Conservation (phyloP, 1,284 basidiomycete genomes). For the Ceratobasidium sp. region DNA sequence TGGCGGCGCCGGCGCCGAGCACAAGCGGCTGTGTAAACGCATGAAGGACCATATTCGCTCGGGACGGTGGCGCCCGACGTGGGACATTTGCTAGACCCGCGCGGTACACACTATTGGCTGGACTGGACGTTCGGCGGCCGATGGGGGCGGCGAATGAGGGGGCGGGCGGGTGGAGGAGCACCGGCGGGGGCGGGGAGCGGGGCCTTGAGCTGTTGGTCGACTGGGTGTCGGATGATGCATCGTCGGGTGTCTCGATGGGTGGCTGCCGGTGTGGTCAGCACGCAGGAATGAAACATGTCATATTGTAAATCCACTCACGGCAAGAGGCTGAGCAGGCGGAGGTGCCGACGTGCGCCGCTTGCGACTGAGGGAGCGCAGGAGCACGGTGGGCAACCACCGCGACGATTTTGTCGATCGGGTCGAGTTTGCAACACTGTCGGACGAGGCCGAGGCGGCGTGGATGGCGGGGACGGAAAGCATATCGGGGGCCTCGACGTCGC, state of each 20-base stretch:
- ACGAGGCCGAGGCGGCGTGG: slow-evolving; percentile 12
- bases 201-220: slow-evolving; percentile 33
- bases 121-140: slow-evolving; percentile 26
- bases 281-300: not conserved
- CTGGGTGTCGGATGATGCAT: slow-evolving; percentile 25
- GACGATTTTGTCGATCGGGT: slow-evolving; percentile 11
- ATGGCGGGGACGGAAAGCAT: slow-evolving; percentile 18
- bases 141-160: slow-evolving; percentile 7
- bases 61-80: slow-evolving; percentile 28
- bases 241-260: slow-evolving; percentile 10
- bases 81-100: slow-evolving; percentile 24
- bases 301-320: not conserved
- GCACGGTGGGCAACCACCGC: slow-evolving; percentile 25
- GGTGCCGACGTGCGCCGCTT: slow-evolving; percentile 1
- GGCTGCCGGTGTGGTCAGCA: slow-evolving; percentile 13
- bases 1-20: slow-evolving; percentile 9
- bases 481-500: slow-evolving; percentile 10
- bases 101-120: slow-evolving; percentile 31
- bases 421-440: slow-evolving; percentile 25
- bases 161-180: slow-evolving; percentile 2
- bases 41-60: slow-evolving; percentile 28
- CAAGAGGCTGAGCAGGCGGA: not conserved
- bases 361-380: slow-evolving; percentile 30
- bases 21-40: slow-evolving; percentile 30
- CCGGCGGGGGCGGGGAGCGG: slow-evolving; percentile 24